Evolutionary conservation across 2,329 filamentous ascomycete species (phyloP), one percentile per base, ranked within the genome.

Genomic region (Rhynchosporium secalis): DNA sequence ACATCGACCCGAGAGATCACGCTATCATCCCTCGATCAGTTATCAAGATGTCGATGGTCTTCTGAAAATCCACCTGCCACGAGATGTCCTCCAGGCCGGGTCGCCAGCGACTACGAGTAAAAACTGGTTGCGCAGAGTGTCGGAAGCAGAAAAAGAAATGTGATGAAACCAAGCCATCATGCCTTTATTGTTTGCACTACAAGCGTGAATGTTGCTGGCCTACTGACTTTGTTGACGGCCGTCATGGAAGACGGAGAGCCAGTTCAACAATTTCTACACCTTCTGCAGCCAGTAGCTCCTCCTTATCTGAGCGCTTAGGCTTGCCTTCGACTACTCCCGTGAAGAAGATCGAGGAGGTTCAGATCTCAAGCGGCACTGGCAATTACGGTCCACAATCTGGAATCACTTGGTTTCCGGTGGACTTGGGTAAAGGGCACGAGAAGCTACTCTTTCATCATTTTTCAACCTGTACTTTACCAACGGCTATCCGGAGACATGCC

Each of bases 131-230:
- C 13, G 12, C 36, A 4, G 48, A 31, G 48, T 51, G 48, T 6
- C 9, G 48, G 29, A 51, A 51, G 20, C 48, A 51, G 48, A 51
- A 51, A 10, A 51, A 51, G 48, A 51, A 51, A 51, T 51, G 48
- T 29, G 48, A 51, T 13, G 48, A 51, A 15, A 51, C 13, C 3
- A 51, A 51, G 5, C 48, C 48, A 33, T 51, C 48, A 4, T 51
- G 48, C 15, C 12, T 36, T 13, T 36, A 36, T 20, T 51, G 48
- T 20, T 36, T 51, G 12, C 48, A 51, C 29, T 51, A 51, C 15
- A 51, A 51, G 6, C 48, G 48, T 15, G 29, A 51, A 51, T 51
- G 31, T 36, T 29, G 33, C 33, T 51, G 48, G 48, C 48, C 48
- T 9, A 51, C 48, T 51, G 31, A 33, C 1, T 51, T 51, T 36